Conservation (phyloP, 306 rosid genomes). For the Urtica urens region DNA sequence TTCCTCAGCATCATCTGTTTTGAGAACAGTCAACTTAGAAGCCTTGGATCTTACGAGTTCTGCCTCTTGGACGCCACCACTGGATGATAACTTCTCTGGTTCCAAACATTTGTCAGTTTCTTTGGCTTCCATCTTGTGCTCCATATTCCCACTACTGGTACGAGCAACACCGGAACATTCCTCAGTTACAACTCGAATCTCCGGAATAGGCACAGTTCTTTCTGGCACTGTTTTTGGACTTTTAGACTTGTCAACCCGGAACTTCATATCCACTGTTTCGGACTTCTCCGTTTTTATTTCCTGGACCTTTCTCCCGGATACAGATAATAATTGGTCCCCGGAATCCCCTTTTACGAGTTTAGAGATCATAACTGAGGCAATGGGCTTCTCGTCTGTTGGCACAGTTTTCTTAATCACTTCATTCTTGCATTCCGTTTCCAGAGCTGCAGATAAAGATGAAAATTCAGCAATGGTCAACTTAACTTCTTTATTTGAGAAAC, state of each 20-base stretch:
- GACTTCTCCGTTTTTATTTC: constrained; percentile 15
- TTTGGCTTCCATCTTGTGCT: constrained; percentile 30
- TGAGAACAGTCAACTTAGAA: constrained; percentile 24
- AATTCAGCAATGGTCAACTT: constrained; percentile 23
- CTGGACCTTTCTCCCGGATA: too few relatives aligned
- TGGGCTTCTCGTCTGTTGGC: constrained; percentile 29
- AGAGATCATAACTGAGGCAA: constrained; percentile 39
- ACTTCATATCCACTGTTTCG: constrained; percentile 15
- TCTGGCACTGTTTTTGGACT: constrained; percentile 29
- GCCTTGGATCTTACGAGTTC: constrained; percentile 24
- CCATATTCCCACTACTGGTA: constrained; percentile 24
- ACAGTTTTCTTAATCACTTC: constrained; percentile 31
- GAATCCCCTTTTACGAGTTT: constrained; percentile 17
- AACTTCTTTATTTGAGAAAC: constrained; percentile 17
- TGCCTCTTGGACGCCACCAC: constrained; percentile 29
- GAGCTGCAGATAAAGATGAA: constrained; percentile 1
- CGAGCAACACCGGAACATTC: constrained; percentile 16
- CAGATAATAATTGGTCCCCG: constrained; percentile 14
- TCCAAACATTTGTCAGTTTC: constrained; percentile 25
- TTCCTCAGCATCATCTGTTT: constrained; percentile 53
- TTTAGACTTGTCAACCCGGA: constrained; percentile 25
- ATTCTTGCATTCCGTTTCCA: constrained; percentile 26
- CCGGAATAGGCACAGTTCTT: constrained; percentile 12
- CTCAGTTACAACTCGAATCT: constrained; percentile 20
- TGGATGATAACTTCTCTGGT: constrained; percentile 16